Base-by-base conservation (phyloP, 2,329 filamentous ascomycete genomes). In the Byssothecium circinans region DNA sequence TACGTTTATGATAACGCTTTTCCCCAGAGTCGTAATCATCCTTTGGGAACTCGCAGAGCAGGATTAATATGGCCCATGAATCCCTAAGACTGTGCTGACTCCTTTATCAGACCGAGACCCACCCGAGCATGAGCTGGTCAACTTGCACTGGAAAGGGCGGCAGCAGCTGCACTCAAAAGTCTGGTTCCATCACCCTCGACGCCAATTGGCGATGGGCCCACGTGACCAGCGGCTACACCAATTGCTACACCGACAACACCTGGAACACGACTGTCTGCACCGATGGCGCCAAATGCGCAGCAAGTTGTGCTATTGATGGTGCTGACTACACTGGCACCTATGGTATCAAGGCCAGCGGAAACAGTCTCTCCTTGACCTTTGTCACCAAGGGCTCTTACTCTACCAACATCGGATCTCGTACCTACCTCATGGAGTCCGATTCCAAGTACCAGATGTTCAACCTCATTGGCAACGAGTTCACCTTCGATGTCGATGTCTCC, bases 281-380 rank as follows among this genome's bases (percentile, higher is more conserved):
- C n/a, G 68, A 72, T 29, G 63, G 67, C 44, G 53, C 52, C 17
- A 48, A 60, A 34, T 74, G 72, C 61, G 68, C 72, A 7, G 63
- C 65, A 51, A 71, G 71, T 61, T 75, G 72, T 50, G 72, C 69
- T 41, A 60, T 75, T 30, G 72, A 75, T 19, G 72, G 72, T 56
- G 72, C 71, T 45, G 71, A 75, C 57, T 75, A 75, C 62, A 57
- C 61, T 57, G 64, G 63, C 56, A 74, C 72, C 29, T 75, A 75
- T 47, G 72, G 82, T 57, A 77, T 82, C 58, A 78, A 74, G 32
- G 73, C 81, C 46, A 76, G 71, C 60, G 77, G 76, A 57, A 74
- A 75, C 61, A 68, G 75, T 49, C 71, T 85, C 56, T 79, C 70
- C 58, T 71, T 84, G 53, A 78, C 78, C 66, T 83, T 84, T 57